Conservation (phyloP, 345 rosid species). For the Combretum micranthum region DNA sequence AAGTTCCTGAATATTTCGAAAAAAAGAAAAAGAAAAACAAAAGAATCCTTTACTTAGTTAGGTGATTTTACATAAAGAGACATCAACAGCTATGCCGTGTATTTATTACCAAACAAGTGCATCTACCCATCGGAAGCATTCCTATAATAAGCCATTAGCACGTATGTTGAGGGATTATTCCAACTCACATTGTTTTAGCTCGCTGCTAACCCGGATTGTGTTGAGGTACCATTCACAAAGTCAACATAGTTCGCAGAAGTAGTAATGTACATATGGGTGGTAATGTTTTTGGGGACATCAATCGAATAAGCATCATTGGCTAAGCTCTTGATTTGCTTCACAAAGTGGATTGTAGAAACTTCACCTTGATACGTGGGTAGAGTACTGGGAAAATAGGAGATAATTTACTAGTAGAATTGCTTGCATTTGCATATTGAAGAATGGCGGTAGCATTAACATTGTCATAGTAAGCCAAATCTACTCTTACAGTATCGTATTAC, state of each 20-base stretch:
- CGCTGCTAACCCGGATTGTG: background rate
- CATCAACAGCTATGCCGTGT: background rate
- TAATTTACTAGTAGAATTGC: slow-evolving; percentile 8
- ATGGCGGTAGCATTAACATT: slow-evolving; percentile 14
- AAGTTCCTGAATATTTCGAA: slow-evolving; percentile 23
- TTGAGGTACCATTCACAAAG: background rate
- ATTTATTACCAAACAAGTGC: background rate
- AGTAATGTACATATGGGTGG: slow-evolving; percentile 16
- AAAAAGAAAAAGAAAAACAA: no score
- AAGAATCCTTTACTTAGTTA: no score
- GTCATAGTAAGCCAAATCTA: slow-evolving; percentile 5
- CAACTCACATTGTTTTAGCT: slow-evolving; percentile 20
- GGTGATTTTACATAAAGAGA: no score
- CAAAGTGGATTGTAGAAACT: slow-evolving; percentile 2
- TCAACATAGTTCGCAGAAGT: slow-evolving; percentile 2
- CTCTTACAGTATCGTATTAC: slow-evolving; percentile 6
- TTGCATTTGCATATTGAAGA: slow-evolving; percentile 11
- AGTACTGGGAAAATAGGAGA: slow-evolving; percentile 8
- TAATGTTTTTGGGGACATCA: slow-evolving; percentile 19
- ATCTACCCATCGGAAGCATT: background rate
- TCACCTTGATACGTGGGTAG: slow-evolving; percentile 10
- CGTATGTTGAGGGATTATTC: slow-evolving; percentile 9
- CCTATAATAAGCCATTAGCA: slow-evolving; percentile 21
- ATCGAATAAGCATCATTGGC: slow-evolving; percentile 2
- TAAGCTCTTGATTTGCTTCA: slow-evolving; percentile 13